Evolutionary conservation across 805 yeast genomes (phyloP).

Genomic region (Kluyveromyces aestuarii): DNA sequence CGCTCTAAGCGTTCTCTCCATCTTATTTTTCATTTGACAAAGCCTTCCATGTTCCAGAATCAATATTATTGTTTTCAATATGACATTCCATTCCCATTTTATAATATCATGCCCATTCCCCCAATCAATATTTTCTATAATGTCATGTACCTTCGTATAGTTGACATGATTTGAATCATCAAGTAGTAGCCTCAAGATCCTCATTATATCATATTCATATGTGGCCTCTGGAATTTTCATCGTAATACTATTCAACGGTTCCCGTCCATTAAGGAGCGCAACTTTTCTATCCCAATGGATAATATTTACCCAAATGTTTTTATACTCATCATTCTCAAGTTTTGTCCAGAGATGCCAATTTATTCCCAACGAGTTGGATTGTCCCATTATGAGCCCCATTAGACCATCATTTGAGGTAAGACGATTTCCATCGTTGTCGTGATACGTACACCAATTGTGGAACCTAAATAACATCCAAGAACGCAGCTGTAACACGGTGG

Average conservation of each 20-base stretch:
- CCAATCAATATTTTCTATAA: slow-evolving; percentile 1
- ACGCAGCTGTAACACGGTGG: slow-evolving; percentile 22
- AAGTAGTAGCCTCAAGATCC: slow-evolving; percentile 1
- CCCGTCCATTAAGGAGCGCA: slow-evolving; percentile 22
- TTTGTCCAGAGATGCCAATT: slow-evolving; percentile 14
- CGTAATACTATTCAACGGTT: slow-evolving; percentile 19
- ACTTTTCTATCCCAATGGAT: slow-evolving; percentile 26
- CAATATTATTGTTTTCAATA: background rate
- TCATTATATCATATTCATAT: slow-evolving; percentile 3
- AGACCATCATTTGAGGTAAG: slow-evolving; percentile 22
- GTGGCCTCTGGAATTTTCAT: slow-evolving; percentile 4
- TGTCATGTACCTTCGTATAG: background rate
- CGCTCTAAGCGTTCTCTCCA: slow-evolving; percentile 3
- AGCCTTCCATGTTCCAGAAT: background rate
- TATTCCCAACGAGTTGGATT: slow-evolving; percentile 23
- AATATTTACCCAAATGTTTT: slow-evolving; percentile 20
- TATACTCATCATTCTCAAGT: slow-evolving; percentile 11
- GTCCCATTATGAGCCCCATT: slow-evolving; percentile 21
- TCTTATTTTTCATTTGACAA: background rate
- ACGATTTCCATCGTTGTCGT: slow-evolving; percentile 26
- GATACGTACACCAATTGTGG: slow-evolving; percentile 27
- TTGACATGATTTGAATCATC: slow-evolving; percentile 3
- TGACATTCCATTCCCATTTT: slow-evolving; percentile 13
- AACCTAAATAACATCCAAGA: slow-evolving; percentile 20
- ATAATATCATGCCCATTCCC: slow-evolving; percentile 1